These are phyloP conservation scores for Choanephora cucurbitarum DNA, from an alignment of 371 early-diverging fungal species.

Conservation along the genomic window DNA sequence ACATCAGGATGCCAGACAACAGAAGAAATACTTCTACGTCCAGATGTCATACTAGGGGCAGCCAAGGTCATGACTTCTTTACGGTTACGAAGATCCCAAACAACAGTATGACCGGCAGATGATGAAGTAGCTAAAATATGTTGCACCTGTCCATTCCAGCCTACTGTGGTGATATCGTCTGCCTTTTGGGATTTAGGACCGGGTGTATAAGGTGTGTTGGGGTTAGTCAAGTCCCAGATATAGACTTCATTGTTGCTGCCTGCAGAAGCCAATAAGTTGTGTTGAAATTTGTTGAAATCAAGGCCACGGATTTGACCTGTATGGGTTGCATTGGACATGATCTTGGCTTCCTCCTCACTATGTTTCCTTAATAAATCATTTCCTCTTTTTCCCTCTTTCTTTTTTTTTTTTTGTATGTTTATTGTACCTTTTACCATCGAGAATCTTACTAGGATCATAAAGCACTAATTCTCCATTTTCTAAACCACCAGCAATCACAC, in stretches of 20 bases:
- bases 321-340: conserved; percentile 75
- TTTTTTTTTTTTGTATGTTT: conserved; percentile 38
- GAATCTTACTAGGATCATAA: conserved; percentile 72
- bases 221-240: conserved; percentile 92
- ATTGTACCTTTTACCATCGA: too few relatives aligned
- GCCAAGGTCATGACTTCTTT: conserved; percentile 83
- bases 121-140: conserved; percentile 93
- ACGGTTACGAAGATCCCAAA: conserved; percentile 92
- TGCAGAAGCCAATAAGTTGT: conserved; percentile 88
- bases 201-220: conserved; percentile 85
- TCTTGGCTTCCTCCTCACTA: conserved; percentile 46
- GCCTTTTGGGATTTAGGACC: conserved; percentile 82
- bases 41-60: conserved; percentile 46
- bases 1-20: conserved; percentile 94
- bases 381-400: too few relatives aligned
- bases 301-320: conserved; percentile 90
- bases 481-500: conserved; percentile 93
- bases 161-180: conserved; percentile 85
- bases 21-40: conserved; percentile 60
- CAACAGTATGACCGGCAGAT: conserved; percentile 89
- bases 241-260: conserved; percentile 93
- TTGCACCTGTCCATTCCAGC: conserved; percentile 93
- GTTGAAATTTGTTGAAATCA: conserved; percentile 89
- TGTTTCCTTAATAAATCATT: too few relatives aligned
- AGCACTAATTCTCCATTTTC: conserved; percentile 91